A percentile compares a stretch with the other conserved stretches of the same genome.
Evolutionary conservation across 352 stramenopile species (phyloP).

Genomic region (Blastocystis sp.): DNA sequence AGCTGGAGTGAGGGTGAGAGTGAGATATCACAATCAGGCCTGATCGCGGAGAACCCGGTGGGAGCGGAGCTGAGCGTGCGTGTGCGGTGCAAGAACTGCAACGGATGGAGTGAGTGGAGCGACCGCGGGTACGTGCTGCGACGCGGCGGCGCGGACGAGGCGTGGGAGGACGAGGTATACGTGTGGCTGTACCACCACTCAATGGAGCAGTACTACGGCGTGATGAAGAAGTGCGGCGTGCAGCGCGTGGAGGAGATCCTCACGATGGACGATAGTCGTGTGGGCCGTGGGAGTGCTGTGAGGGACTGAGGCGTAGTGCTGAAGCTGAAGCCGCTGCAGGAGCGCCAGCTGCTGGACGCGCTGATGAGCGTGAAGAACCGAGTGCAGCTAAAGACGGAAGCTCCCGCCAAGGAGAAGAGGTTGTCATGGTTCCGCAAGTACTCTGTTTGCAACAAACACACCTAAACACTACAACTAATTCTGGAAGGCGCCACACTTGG

Average conservation of each 20-base stretch:
- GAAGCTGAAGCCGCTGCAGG: conserved; percentile 44
- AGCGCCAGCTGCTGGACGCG: not conserved
- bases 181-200: conserved; percentile 23
- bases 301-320: not conserved
- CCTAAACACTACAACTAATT: not conserved
- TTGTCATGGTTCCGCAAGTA: not conserved
- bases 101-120: conserved; percentile 14
- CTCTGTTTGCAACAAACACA: not conserved
- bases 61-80: not conserved
- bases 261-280: not conserved
- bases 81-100: conserved; percentile 32
- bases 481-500: not conserved
- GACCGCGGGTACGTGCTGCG: not conserved
- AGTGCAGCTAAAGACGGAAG: not conserved
- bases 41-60: too few relatives aligned
- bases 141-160: not conserved
- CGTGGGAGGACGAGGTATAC: conserved; percentile 7
- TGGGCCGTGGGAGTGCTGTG: not conserved
- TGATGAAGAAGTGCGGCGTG: not conserved
- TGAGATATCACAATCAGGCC: not conserved
- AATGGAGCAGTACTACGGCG: conserved; percentile 15
- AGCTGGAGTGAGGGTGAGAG: not conserved
- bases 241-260: not conserved
- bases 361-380: not conserved
- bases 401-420: too few relatives aligned